phyloP scores from a whole-genome alignment of 495 filamentous ascomycete genomes.

The Penicillium verhagenii region DNA sequence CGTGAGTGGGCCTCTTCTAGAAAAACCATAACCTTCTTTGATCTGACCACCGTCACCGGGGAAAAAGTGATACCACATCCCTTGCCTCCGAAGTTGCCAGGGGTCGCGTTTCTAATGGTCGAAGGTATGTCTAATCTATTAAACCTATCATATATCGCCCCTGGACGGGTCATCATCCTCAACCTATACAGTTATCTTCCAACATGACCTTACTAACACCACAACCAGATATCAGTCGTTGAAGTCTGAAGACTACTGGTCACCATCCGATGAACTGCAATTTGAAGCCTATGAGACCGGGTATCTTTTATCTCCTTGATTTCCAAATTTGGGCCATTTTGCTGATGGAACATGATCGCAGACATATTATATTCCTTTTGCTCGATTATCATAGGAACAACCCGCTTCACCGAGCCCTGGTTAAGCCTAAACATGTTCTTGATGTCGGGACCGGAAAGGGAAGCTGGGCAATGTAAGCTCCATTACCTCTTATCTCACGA shows the following conservation, averaged over 20 bases:
- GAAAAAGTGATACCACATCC: conserved; percentile 6
- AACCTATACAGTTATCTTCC: too few relatives aligned
- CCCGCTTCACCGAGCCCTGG: not conserved
- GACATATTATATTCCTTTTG: conserved; percentile 3
- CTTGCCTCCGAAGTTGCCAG: conserved; percentile 2
- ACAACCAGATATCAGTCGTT: conserved; percentile 9
- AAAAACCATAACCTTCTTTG: not conserved
- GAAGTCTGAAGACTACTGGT: conserved; percentile 6
- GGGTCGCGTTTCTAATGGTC: conserved; percentile 5
- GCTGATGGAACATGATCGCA: not conserved
- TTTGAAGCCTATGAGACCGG: conserved; percentile 9
- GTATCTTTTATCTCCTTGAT: not conserved
- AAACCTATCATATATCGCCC: too few relatives aligned
- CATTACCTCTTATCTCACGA: not conserved
- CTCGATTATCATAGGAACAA: not conserved
- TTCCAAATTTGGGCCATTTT: not conserved
- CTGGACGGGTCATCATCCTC: too few relatives aligned
- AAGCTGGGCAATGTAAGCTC: conserved; percentile 8
- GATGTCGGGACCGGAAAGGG: conserved; percentile 11
- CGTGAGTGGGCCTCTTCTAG: not conserved
- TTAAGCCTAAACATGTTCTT: conserved; percentile 1
- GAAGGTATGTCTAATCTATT: conserved; percentile 8
- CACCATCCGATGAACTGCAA: conserved; percentile 8
- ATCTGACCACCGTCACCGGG: not conserved
- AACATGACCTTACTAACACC: too few relatives aligned